These are phyloP conservation scores for Dipodascus albidus DNA, from an alignment of 805 yeast genomes.

Conservation along the genomic window DNA sequence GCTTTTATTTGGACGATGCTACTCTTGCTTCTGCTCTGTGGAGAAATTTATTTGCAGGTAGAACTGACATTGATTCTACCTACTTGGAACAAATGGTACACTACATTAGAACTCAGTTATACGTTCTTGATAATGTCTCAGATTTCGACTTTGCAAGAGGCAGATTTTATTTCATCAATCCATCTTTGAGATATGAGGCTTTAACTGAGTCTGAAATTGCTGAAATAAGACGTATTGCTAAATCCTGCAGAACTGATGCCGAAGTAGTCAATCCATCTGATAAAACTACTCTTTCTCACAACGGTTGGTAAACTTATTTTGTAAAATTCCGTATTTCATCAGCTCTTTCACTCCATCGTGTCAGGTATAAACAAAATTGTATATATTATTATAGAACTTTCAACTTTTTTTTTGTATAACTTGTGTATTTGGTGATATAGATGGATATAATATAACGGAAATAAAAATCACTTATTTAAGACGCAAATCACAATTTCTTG, in stretches of 20 bases:
- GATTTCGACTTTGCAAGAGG: conserved; percentile 94
- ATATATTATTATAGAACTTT: not conserved
- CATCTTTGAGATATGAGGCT: conserved; percentile 65
- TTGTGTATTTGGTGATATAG: not conserved
- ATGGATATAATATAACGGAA: not conserved
- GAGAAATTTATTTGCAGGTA: conserved; percentile 84
- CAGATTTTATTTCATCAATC: conserved; percentile 71
- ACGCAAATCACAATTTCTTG: not conserved
- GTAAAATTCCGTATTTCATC: too few relatives aligned
- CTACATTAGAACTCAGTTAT: conserved; percentile 80
- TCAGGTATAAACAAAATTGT: too few relatives aligned
- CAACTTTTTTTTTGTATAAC: not conserved
- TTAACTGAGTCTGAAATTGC: conserved; percentile 31
- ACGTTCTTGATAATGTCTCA: conserved; percentile 71
- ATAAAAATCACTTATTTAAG: too few relatives aligned
- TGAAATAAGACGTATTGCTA: conserved; percentile 8
- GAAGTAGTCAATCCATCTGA: conserved; percentile 6
- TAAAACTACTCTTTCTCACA: conserved; percentile 7
- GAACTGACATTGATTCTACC: conserved; percentile 66
- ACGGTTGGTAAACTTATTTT: conserved; percentile 8
- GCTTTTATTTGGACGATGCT: conserved; percentile 51
- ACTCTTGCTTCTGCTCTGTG: conserved; percentile 33
- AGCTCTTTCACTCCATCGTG: too few relatives aligned
- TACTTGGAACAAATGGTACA: conserved; percentile 84
- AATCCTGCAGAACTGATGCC: conserved; percentile 1